These are phyloP conservation scores for Fusarium liriodendri DNA, from an alignment of 2,329 filamentous ascomycete species.

Conservation along the genomic window DNA sequence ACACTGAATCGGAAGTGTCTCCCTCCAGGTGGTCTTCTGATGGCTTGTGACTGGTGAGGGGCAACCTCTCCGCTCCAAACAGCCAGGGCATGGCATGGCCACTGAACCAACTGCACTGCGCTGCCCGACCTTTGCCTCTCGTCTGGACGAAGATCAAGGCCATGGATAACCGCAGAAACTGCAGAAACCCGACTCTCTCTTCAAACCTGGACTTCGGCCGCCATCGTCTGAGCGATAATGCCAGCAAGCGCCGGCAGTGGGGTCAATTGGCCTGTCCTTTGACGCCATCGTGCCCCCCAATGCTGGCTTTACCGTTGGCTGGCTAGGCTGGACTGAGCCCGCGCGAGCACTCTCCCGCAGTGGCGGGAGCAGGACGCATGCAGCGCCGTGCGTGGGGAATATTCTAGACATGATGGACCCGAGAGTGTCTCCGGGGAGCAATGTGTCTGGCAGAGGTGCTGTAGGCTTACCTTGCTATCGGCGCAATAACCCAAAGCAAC, in stretches of 20 bases:
- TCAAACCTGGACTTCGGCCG: neutral
- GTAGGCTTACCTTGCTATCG: slow-evolving; percentile 26
- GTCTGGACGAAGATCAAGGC: neutral
- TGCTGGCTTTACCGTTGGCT: neutral
- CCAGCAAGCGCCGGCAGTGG: slow-evolving; percentile 21
- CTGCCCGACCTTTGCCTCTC: too few relatives aligned
- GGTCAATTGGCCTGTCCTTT: slow-evolving; percentile 18
- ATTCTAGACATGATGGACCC: neutral
- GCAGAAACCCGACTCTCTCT: neutral
- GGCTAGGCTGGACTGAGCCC: neutral
- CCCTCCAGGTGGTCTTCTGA: slow-evolving; percentile 6
- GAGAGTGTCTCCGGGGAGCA: slow-evolving; percentile 9
- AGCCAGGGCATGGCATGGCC: neutral
- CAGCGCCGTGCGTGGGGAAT: neutral
- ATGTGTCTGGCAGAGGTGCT: neutral
- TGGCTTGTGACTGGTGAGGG: slow-evolving; percentile 29
- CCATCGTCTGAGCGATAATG: neutral
- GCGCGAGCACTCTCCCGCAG: neutral
- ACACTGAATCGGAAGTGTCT: slow-evolving; percentile 25
- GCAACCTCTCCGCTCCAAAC: slow-evolving; percentile 3
- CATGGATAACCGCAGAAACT: neutral
- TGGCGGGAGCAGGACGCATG: slow-evolving; percentile 1
- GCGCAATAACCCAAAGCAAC: neutral
- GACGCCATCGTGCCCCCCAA: slow-evolving; percentile 28
- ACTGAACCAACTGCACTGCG: neutral